A percentile compares a stretch with the other conserved stretches of the same genome.
Conservation (phyloP, 495 filamentous ascomycete species). For the Penicillium paxilli region DNA sequence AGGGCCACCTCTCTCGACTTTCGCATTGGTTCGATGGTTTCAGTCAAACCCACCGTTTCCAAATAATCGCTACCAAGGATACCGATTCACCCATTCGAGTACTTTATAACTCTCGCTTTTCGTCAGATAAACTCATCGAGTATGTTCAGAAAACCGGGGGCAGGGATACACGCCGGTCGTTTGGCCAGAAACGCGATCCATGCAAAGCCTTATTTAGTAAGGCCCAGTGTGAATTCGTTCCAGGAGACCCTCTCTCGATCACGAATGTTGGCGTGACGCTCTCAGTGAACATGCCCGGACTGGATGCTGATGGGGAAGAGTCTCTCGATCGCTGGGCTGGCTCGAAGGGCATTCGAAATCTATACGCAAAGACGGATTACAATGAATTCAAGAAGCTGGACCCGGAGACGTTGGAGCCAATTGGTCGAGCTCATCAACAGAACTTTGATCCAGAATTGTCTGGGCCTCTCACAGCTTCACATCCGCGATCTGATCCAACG, state of each 20-base stretch:
- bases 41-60: slow-evolving; percentile 71
- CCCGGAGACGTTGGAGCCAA: slow-evolving; percentile 68
- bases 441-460: slow-evolving; percentile 64
- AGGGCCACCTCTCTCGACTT: slow-evolving; percentile 53
- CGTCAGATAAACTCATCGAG: slow-evolving; percentile 56
- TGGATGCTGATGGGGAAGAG: slow-evolving; percentile 17
- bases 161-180: slow-evolving; percentile 43
- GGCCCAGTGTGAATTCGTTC: slow-evolving; percentile 54
- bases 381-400: slow-evolving; percentile 58
- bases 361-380: slow-evolving; percentile 64
- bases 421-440: slow-evolving; percentile 56
- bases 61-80: slow-evolving; percentile 47
- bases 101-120: slow-evolving; percentile 70
- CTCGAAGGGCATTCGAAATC: slow-evolving; percentile 37
- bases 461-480: slow-evolving; percentile 63
- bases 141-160: slow-evolving; percentile 53
- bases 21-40: slow-evolving; percentile 84
- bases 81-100: slow-evolving; percentile 40
- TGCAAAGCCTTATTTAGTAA: slow-evolving; percentile 70
- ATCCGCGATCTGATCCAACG: slow-evolving; percentile 66
- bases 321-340: slow-evolving; percentile 17
- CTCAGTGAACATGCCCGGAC: slow-evolving; percentile 56
- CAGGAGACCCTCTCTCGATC: slow-evolving; percentile 21
- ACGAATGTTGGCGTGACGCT: slow-evolving; percentile 63
- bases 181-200: slow-evolving; percentile 66